Evolutionary conservation across 768 basidiomycete genomes (phyloP).

Genomic region (Pleurotus djamor): DNA sequence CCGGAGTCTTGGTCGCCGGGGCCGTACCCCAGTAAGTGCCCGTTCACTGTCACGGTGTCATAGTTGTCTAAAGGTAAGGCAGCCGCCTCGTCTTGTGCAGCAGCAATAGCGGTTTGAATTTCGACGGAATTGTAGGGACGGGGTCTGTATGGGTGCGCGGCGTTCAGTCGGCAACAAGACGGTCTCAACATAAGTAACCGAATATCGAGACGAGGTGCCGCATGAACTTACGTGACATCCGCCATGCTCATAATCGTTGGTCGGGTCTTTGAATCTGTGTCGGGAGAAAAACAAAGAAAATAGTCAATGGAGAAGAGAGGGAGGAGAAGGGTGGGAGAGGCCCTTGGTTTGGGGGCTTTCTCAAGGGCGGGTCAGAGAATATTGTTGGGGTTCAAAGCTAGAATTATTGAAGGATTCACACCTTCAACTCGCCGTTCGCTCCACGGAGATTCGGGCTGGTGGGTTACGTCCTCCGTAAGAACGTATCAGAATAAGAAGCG

Average conservation of each 20-base stretch:
- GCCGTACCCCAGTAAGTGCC: background rate
- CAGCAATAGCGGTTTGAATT: constrained; percentile 5
- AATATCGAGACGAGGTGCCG: background rate
- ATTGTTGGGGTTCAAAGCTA: constrained; percentile 1
- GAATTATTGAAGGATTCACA: constrained; percentile 3
- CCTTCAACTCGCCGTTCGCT: background rate
- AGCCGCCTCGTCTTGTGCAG: constrained; percentile 2
- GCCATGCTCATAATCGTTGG: background rate
- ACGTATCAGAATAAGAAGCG: constrained; percentile 2
- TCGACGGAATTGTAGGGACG: constrained; percentile 5
- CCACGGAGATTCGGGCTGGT: constrained; percentile 4
- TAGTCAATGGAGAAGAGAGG: background rate
- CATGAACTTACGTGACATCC: constrained; percentile 6
- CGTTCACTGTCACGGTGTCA: background rate
- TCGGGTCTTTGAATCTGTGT: background rate
- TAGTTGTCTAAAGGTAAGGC: constrained; percentile 2
- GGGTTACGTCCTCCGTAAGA: background rate
- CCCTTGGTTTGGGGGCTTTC: constrained; percentile 1
- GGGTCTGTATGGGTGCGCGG: background rate
- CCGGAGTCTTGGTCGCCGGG: constrained; percentile 5
- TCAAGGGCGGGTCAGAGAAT: background rate
- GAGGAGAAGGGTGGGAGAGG: background rate
- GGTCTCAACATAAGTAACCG: background rate
- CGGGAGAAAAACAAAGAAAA: background rate
- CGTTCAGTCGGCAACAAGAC: background rate